Evolutionary conservation across 768 basidiomycete genomes (phyloP), one percentile per base, ranked within the genome.

Genomic region (Kwoniella botswanensis): DNA sequence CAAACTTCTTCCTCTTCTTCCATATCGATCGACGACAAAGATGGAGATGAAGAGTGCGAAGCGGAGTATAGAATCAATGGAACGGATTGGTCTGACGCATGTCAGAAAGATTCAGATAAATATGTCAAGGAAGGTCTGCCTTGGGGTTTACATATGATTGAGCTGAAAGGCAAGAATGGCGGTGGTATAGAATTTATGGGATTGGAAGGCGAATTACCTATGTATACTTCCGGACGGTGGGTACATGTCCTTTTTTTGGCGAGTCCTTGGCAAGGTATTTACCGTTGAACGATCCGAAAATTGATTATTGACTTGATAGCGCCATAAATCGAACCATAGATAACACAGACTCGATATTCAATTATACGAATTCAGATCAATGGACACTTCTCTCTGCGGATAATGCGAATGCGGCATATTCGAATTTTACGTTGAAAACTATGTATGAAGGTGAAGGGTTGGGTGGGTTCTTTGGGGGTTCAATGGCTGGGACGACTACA

Each of bases 51-150:
- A 11, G 7, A 50, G 18, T 21, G 12, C 68, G 68, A 29, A 52
- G 53, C 24, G 26, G 24, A 63, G 26, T 74, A 71, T 52, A 41
- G 52, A 11, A 52, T 74, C 22, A 74, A 74, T 62, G 66, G 66
- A 15, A 44, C 61, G 13, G 26, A 65, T 15, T 69, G 60, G 59
- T 35, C 21, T 2, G 70, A 69, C 13, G 70, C 69, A 24, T 74
- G 72, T 43, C 35, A 3, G 3, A 24, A 17, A 10, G 11, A 35
- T 4, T 24, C 43, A 44, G 26, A 54, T 13, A 21, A 50, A 26
- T 63, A 60, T 41, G 12, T 63, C 1, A 55, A 65, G 7, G 22
- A 42, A 13, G 22, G 58, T 46, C 43, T 74, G 18, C 72, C 72
- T 13, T 41, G 1, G 11, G 69, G 72, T 9, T 21, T 70, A 17